These are phyloP conservation scores for Gryganskiella cystojenkinii DNA, from an alignment of 192 early-diverging fungal genomes.

Conservation along the genomic window DNA sequence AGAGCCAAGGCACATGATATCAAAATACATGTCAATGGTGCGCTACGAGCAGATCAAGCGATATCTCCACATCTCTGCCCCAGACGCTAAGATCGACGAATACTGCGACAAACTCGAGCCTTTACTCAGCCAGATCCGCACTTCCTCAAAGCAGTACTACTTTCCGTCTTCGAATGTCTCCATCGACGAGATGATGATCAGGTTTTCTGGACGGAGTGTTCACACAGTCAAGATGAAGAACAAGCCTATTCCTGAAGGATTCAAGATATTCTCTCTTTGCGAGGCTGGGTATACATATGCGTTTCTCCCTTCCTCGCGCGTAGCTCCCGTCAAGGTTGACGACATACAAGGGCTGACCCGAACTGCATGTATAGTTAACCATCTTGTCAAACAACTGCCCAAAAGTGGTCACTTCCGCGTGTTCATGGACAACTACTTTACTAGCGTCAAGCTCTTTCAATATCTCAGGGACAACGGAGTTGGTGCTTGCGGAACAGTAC, in stretches of 20 bases:
- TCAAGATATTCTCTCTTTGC: constrained; percentile 48
- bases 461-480: constrained; percentile 12
- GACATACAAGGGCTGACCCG: constrained; percentile 21
- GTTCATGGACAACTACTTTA: constrained; percentile 48
- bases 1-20: constrained; percentile 10
- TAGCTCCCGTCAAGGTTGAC: constrained; percentile 2
- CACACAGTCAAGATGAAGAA: constrained; percentile 45
- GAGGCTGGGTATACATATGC: constrained; percentile 42
- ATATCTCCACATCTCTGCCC: constrained; percentile 8
- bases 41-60: constrained; percentile 26
- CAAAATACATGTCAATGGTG: constrained; percentile 5
- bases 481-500: constrained; percentile 36
- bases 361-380: constrained; percentile 15
- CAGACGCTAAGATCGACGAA: neutral
- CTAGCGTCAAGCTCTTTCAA: constrained; percentile 28
- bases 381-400: constrained; percentile 36
- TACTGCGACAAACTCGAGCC: constrained; percentile 27
- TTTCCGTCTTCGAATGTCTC: constrained; percentile 27
- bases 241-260: constrained; percentile 41
- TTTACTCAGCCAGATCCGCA: constrained; percentile 7
- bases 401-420: constrained; percentile 10
- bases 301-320: constrained; percentile 23
- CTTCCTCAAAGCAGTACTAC: constrained; percentile 21
- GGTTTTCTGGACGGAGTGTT: constrained; percentile 25
- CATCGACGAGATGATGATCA: constrained; percentile 32